Percentiles rank a stretch among this genome's conserved stretches.
phyloP scores from a whole-genome alignment of 208 protist genomes.

The Acanthamoeba castellanii region DNA sequence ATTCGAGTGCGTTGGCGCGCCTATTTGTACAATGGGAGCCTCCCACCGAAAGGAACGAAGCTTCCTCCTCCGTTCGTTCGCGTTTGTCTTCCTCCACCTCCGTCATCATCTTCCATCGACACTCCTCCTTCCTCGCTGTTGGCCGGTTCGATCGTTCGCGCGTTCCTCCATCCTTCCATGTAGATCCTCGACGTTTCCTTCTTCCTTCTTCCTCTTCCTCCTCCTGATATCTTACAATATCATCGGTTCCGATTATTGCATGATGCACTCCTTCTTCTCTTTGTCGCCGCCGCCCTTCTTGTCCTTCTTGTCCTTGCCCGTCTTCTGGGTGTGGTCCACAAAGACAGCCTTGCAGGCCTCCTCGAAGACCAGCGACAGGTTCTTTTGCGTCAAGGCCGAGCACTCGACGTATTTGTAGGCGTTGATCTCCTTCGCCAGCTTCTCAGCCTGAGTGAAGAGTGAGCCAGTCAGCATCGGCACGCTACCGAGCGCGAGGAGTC shows the following conservation, averaged over 20 bases:
- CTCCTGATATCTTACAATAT: neutral
- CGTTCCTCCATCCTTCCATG: conserved; percentile 15
- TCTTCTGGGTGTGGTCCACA: conserved; percentile 62
- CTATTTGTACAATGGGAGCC: conserved; percentile 61
- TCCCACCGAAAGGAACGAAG: conserved; percentile 21
- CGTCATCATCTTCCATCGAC: neutral
- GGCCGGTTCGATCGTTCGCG: neutral
- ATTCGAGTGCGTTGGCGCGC: conserved; percentile 38
- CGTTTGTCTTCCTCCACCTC: neutral
- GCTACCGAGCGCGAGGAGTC: neutral
- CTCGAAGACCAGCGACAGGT: conserved; percentile 92
- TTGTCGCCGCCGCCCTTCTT: conserved; percentile 67
- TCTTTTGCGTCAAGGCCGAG: conserved; percentile 92
- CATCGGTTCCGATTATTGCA: conserved; percentile 19
- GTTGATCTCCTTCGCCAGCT: conserved; percentile 89
- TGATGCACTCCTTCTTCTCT: conserved; percentile 72
- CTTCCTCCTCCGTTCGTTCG: neutral
- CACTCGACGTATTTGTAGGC: conserved; percentile 93
- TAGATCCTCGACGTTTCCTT: neutral
- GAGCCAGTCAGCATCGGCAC: conserved; percentile 21
- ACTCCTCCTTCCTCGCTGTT: neutral
- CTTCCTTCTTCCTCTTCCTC: neutral
- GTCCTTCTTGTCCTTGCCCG: conserved; percentile 74
- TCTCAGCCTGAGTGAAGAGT: conserved; percentile 67
- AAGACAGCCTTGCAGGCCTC: conserved; percentile 80